Evolutionary conservation across 495 filamentous ascomycete genomes (phyloP).

Genomic region (Tuber umbilicatum): DNA sequence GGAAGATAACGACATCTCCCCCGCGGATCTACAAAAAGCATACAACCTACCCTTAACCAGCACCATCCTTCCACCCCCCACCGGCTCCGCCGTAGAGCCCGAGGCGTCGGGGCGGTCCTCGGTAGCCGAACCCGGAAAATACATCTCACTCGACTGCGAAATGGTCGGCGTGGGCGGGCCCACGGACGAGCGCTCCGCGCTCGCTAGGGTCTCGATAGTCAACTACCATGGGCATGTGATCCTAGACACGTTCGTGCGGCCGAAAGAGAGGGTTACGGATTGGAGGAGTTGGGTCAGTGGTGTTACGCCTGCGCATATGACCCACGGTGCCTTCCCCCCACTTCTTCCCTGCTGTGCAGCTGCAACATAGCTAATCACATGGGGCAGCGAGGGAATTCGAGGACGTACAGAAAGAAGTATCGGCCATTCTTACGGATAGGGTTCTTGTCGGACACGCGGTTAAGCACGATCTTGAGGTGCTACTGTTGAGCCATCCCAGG

Average conservation of each 20-base stretch:
- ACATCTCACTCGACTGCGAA: constrained; percentile 89
- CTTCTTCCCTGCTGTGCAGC: background rate
- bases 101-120: constrained; percentile 16
- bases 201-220: constrained; percentile 80
- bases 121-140: constrained; percentile 70
- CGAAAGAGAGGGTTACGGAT: constrained; percentile 70
- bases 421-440: constrained; percentile 61
- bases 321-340: constrained; percentile 16
- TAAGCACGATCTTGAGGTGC: constrained; percentile 70
- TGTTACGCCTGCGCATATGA: constrained; percentile 64
- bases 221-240: constrained; percentile 86
- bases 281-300: constrained; percentile 83
- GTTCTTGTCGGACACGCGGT: constrained; percentile 88
- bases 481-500: constrained; percentile 68
- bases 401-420: constrained; percentile 65
- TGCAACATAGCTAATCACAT: background rate
- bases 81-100: constrained; percentile 5
- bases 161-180: constrained; percentile 86
- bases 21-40: constrained; percentile 56
- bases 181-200: constrained; percentile 56
- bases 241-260: constrained; percentile 83
- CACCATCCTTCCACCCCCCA: constrained; percentile 34
- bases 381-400: constrained; percentile 58
- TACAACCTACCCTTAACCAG: constrained; percentile 45
- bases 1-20: constrained; percentile 56